Evolutionary conservation across 2,329 filamentous ascomycete species (phyloP), one percentile per base, ranked within the genome.

Genomic region (Dothideomycetes sp.): DNA sequence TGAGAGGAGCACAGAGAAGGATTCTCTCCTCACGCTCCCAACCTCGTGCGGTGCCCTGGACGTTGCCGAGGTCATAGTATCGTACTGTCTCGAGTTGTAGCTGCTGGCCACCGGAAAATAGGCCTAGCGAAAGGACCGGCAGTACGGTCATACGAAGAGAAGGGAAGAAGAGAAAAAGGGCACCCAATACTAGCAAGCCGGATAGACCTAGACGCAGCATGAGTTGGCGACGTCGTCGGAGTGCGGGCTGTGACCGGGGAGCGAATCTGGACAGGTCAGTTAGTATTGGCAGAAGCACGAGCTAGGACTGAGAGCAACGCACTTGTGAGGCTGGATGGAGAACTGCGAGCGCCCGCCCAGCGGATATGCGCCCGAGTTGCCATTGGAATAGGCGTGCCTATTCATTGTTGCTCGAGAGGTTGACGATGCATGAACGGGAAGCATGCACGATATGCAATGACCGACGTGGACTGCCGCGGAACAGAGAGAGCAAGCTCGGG

Each of bases 21-120:
- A 98, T 94, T 49, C 91, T 79, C 66, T 98, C 91, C 60, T 94
- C 91, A 45, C 87, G 76, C 63, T 96, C 89, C 91, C 91, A 98
- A 5, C 91, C 93, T 49, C 84, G 80, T 38, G 84, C 85, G 6
- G 87, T 91, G 32, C 91, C 91, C 59, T 91, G 83, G 5, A 94
- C 86, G 59, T 91, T 85, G 50, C 82, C 82, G 48, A 98, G 71
- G 60, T 98, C 91, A 64, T 96, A 96, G 65, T 98, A 96, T 60
- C 89, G 84, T 46, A 98, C 84, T 1, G 89, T 96, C 61, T 96
- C 86, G 44, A 96, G 77, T 56, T 94, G 80, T 48, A 85, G 75
- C 38, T 81, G 78, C 38, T 69, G 66, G 16, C 73, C 67, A 22
- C 45, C 46, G 27, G 78, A 78, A 36, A 88, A 66, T 24, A 89